Evolutionary conservation across 305 asterid genomes (phyloP).

Genomic region (Solanum hybrid): DNA sequence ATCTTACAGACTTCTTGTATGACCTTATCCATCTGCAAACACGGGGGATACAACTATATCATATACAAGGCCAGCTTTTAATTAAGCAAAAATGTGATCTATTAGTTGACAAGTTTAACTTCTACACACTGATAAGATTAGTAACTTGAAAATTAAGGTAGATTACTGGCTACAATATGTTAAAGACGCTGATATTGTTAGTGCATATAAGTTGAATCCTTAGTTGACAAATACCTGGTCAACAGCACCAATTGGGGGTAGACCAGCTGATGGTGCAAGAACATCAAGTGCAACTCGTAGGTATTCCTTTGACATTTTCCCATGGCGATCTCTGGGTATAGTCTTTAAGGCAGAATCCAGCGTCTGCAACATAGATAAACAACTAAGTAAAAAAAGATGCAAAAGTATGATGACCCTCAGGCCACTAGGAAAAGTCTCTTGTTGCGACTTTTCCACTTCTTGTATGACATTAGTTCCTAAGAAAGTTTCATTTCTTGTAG

Average conservation of each 20-base stretch:
- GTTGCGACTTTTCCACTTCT: not conserved
- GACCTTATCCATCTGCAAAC: constrained; percentile 58
- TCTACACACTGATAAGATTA: not conserved
- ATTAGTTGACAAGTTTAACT: not conserved
- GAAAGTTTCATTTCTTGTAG: not conserved
- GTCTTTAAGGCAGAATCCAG: constrained; percentile 43
- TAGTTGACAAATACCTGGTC: constrained; percentile 34
- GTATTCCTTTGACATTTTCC: constrained; percentile 57
- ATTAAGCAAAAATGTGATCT: not conserved
- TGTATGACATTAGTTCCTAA: not conserved
- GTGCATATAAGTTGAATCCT: not conserved
- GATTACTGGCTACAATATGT: not conserved
- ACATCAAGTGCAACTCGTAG: constrained; percentile 59
- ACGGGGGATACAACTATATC: not conserved
- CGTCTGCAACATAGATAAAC: constrained; percentile 31
- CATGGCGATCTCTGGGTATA: constrained; percentile 51
- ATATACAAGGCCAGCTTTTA: not conserved
- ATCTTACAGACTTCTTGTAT: constrained; percentile 47
- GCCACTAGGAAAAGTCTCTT: not conserved
- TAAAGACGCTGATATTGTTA: not conserved
- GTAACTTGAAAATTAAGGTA: not conserved
- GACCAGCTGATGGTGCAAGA: constrained; percentile 64
- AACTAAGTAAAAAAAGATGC: not conserved
- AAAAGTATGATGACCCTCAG: not conserved
- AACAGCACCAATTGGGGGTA: constrained; percentile 77